These are phyloP conservation scores for Acer negundo DNA, from an alignment of 345 rosid genomes.

Conservation along the genomic window DNA sequence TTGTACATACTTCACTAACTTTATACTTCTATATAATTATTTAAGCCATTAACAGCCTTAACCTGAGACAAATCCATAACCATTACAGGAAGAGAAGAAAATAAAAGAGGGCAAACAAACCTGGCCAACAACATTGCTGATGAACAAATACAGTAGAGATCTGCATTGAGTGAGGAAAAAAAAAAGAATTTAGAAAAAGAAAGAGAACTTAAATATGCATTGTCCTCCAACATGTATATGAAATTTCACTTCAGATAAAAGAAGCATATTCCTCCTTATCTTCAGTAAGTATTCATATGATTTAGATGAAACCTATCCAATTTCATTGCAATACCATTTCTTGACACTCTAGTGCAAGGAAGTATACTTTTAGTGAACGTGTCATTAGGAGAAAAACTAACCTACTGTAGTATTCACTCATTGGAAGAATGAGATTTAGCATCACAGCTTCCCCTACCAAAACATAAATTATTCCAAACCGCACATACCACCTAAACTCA, in stretches of 20 bases:
- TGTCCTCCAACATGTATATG: background rate
- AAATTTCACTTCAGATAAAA: background rate
- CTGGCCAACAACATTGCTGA: conserved; percentile 72
- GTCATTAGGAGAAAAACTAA: conserved; percentile 26
- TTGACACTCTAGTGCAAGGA: background rate
- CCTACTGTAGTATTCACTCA: conserved; percentile 55
- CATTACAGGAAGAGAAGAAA: background rate
- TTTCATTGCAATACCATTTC: conserved; percentile 9
- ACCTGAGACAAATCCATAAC: background rate
- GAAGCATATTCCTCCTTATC: background rate
- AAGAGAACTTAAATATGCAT: conserved; percentile 23
- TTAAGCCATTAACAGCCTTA: conserved; percentile 5
- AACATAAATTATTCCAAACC: conserved; percentile 80
- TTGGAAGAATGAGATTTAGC: conserved; percentile 64
- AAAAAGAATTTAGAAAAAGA: no score
- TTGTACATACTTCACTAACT: no score
- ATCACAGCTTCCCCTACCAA: conserved; percentile 85
- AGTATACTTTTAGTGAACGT: background rate
- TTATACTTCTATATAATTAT: no score
- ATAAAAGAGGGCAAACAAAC: conserved; percentile 40
- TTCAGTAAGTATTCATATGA: no score
- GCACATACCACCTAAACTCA: conserved; percentile 83
- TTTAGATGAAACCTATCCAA: no score
- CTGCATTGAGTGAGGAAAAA: no score
- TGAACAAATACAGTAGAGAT: no score